Percentiles rank a stretch among this genome's conserved stretches.
Conservation (phyloP, 106 monocot species). For the Iris macrosiphon region DNA sequence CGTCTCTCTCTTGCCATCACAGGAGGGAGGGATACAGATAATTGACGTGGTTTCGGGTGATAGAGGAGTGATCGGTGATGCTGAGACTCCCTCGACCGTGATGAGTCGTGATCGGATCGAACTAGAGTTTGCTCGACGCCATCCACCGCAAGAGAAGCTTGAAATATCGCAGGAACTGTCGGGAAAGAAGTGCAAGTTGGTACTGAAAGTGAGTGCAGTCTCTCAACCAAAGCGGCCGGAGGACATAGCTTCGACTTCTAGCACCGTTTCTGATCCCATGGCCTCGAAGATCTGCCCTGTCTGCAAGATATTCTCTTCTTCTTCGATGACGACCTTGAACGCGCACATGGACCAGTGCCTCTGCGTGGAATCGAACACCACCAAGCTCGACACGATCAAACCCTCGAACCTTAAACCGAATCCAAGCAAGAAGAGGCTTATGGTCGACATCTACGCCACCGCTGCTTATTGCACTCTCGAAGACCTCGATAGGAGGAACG, state of each 20-base stretch:
- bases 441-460: constrained; percentile 60
- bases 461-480: constrained; percentile 55
- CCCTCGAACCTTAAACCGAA: constrained; percentile 32
- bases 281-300: constrained; percentile 76
- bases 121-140: too few species aligned
- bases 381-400: background rate
- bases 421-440: constrained; percentile 58
- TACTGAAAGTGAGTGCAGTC: constrained; percentile 15
- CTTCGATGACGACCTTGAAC: constrained; percentile 77
- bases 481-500: constrained; percentile 81
- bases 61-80: too few species aligned
- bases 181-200: constrained; percentile 43
- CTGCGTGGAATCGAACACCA: constrained; percentile 17
- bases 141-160: constrained; percentile 4
- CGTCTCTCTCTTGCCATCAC: too few species aligned
- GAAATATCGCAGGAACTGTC: too few species aligned
- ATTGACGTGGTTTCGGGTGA: too few species aligned
- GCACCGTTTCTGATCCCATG: constrained; percentile 47
- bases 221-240: too few species aligned
- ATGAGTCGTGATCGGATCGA: too few species aligned
- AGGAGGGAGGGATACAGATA: too few species aligned
- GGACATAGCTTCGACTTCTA: constrained; percentile 38
- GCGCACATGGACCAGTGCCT: constrained; percentile 81
- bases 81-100: too few species aligned
- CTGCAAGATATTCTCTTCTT: constrained; percentile 61